These are phyloP conservation scores for Aspergillus sp. DNA, from an alignment of 2,329 filamentous ascomycete genomes.

Conservation along the genomic window DNA sequence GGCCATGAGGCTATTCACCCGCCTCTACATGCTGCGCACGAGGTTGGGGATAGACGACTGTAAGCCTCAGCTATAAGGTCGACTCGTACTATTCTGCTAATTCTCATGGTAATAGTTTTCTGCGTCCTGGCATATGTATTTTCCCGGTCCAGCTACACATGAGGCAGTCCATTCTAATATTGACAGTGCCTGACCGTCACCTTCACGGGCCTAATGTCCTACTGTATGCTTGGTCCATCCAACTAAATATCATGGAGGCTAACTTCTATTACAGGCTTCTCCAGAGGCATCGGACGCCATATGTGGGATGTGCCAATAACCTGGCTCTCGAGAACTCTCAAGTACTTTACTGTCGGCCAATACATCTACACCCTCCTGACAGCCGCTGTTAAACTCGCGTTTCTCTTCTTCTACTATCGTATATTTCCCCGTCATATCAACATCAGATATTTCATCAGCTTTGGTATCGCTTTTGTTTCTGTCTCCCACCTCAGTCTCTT, in stretches of 20 bases:
- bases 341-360: background rate
- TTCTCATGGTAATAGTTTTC: background rate
- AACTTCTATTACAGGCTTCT: background rate
- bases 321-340: background rate
- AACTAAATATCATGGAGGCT: background rate
- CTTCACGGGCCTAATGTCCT: background rate
- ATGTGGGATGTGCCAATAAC: background rate
- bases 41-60: background rate
- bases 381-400: constrained; percentile 26
- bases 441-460: constrained; percentile 12
- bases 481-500: constrained; percentile 15
- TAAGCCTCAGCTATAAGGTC: background rate
- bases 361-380: constrained; percentile 13
- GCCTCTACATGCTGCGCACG: background rate
- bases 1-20: background rate
- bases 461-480: background rate
- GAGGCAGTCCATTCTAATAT: background rate
- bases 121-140: background rate
- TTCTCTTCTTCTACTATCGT: constrained; percentile 28
- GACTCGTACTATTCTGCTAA: background rate
- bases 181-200: background rate
- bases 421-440: constrained; percentile 27
- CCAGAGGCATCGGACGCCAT: background rate
- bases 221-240: background rate
- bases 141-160: background rate